Percentiles rank a stretch among this genome's conserved stretches.
These are phyloP conservation scores for Colletotrichum liaoningense DNA, from an alignment of 2,329 filamentous ascomycete genomes.

Conservation along the genomic window DNA sequence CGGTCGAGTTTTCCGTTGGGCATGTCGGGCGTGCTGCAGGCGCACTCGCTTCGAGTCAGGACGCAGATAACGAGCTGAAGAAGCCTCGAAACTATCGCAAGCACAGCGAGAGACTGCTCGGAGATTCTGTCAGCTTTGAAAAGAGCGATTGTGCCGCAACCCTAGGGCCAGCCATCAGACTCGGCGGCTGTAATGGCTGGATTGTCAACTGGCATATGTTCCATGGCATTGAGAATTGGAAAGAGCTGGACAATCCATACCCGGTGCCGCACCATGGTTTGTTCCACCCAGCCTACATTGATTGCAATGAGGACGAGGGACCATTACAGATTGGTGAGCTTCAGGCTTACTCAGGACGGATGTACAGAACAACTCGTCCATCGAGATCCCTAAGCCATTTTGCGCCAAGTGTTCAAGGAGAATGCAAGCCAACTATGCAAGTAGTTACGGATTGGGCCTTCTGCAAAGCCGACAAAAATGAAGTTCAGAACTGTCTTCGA, in stretches of 20 bases:
- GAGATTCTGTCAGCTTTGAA: constrained; percentile 2
- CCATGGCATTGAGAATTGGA: not conserved
- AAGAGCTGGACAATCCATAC: not conserved
- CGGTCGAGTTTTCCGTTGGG: not conserved
- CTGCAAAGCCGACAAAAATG: not conserved
- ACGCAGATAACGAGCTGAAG: not conserved
- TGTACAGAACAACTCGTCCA: not conserved
- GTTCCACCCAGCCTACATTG: constrained; percentile 2
- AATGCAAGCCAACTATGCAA: not conserved
- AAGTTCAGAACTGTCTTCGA: not conserved
- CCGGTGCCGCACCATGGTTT: not conserved
- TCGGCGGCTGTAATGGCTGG: not conserved
- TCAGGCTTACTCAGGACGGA: not conserved
- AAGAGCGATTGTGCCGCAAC: not conserved
- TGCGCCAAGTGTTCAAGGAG: not conserved
- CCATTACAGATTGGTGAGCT: not conserved
- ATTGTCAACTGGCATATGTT: constrained; percentile 17
- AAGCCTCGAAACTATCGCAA: not conserved
- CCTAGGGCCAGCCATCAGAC: not conserved
- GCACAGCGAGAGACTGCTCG: not conserved
- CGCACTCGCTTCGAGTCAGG: not conserved
- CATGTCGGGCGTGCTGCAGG: not conserved
- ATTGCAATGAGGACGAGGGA: not conserved
- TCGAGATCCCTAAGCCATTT: not conserved
- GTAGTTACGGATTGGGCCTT: constrained; percentile 18